A percentile compares a stretch with the other conserved stretches of the same genome.
phyloP scores from a whole-genome alignment of 106 monocot species.

The Phalaenopsis equestris region DNA sequence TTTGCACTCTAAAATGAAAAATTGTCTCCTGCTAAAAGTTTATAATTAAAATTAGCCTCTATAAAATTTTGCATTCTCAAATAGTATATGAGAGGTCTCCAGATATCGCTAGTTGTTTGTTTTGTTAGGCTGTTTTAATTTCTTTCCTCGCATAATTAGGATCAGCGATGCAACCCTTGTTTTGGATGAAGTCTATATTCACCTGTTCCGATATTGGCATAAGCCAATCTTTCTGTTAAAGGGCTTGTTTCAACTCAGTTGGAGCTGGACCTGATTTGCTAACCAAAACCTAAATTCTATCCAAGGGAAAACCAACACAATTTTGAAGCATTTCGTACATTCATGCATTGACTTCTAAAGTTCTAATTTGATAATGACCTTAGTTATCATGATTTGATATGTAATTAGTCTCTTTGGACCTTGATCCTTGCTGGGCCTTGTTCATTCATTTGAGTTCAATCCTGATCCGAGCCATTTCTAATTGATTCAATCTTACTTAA shows the following conservation, averaged over 20 bases:
- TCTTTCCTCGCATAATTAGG: not conserved
- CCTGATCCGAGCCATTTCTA: not conserved
- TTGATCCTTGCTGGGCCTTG: not conserved
- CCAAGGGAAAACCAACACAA: not conserved
- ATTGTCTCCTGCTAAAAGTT: not conserved
- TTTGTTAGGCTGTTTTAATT: conserved; percentile 1
- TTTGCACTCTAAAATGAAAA: not conserved
- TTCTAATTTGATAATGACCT: not conserved
- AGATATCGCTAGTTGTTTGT: not conserved
- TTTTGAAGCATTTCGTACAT: not conserved
- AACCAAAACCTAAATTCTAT: not conserved
- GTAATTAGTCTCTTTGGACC: not conserved
- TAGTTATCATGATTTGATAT: not conserved
- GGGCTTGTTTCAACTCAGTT: not conserved
- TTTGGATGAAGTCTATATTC: not conserved
- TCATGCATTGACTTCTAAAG: not conserved
- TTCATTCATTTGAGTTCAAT: not conserved
- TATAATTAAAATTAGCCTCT: not conserved
- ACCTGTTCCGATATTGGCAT: not conserved
- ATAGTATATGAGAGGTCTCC: not conserved
- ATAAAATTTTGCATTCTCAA: not conserved
- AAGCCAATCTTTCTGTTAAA: not conserved
- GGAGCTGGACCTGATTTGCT: not conserved
- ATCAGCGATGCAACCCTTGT: not conserved
- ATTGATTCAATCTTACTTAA: not conserved